phyloP scores from a whole-genome alignment of 106 monocot species.

The Acorus gramineus region DNA sequence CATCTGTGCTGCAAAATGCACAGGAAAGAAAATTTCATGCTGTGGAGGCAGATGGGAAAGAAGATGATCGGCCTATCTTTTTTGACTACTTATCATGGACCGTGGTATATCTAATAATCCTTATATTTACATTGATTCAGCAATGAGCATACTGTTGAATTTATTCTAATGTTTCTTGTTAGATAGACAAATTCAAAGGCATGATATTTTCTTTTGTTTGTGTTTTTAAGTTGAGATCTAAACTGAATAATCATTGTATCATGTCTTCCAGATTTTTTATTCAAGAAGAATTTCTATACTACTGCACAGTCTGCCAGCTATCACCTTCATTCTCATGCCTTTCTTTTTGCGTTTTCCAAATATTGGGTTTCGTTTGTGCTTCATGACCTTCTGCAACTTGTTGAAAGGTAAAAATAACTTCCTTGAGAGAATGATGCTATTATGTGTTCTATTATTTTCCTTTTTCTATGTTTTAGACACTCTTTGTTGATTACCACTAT shows the following conservation, averaged over 20 bases:
- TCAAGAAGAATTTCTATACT: constrained; percentile 46
- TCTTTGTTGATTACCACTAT: too few relatives aligned
- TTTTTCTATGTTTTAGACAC: constrained; percentile 6
- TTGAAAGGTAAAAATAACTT: constrained; percentile 50
- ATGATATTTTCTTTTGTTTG: neutral
- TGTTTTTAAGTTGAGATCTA: neutral
- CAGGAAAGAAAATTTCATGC: constrained; percentile 23
- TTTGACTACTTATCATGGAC: constrained; percentile 81
- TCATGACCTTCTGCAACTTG: constrained; percentile 33
- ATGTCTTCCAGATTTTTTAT: constrained; percentile 55
- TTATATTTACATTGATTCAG: neutral
- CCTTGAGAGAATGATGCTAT: neutral
- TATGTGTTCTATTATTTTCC: neutral
- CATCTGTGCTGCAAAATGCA: constrained; percentile 40
- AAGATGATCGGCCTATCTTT: constrained; percentile 54
- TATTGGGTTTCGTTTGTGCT: constrained; percentile 17
- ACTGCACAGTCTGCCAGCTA: constrained; percentile 61
- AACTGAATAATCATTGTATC: too few relatives aligned
- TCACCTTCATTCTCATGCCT: constrained; percentile 63
- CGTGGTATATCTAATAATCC: constrained; percentile 42
- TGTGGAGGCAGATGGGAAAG: constrained; percentile 6
- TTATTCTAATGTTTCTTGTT: too few relatives aligned
- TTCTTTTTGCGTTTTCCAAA: constrained; percentile 49
- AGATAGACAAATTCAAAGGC: neutral
- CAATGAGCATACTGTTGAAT: too few relatives aligned